Conservation (phyloP, 2,329 filamentous ascomycete species). For the Hypoxylon sp. region DNA sequence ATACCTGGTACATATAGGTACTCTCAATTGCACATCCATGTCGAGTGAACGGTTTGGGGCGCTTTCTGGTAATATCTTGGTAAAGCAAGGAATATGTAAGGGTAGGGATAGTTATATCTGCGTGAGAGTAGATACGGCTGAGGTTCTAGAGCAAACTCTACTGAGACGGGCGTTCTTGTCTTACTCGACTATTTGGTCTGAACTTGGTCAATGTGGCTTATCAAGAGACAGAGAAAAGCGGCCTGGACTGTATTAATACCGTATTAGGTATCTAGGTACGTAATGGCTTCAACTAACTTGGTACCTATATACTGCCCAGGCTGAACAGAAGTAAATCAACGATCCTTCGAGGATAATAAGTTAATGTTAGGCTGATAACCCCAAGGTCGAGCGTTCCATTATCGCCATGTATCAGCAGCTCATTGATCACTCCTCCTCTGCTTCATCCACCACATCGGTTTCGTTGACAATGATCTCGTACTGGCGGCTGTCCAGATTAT, state of each 20-base stretch:
- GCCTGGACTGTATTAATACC: neutral
- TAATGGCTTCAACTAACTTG: neutral
- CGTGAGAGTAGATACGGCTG: neutral
- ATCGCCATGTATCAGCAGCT: neutral
- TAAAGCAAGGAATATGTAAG: neutral
- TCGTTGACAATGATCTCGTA: conserved; percentile 11
- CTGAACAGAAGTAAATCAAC: neutral
- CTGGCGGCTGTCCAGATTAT: conserved; percentile 4
- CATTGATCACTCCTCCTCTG: neutral
- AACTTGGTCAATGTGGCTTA: neutral
- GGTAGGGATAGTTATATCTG: neutral
- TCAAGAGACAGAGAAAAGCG: neutral
- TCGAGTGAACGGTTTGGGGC: no score
- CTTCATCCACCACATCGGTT: conserved; percentile 6
- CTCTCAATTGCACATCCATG: no score
- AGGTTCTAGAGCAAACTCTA: neutral
- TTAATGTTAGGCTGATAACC: neutral
- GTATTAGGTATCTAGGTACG: neutral
- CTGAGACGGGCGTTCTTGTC: neutral
- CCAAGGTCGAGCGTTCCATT: neutral
- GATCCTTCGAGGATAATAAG: neutral
- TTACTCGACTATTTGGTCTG: neutral
- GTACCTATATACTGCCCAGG: neutral
- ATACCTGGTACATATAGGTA: neutral
- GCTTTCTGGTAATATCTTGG: no score